These are phyloP conservation scores for Schizosaccharomyces versatilis DNA, from an alignment of 1,139 yeast species.

Conservation along the genomic window DNA sequence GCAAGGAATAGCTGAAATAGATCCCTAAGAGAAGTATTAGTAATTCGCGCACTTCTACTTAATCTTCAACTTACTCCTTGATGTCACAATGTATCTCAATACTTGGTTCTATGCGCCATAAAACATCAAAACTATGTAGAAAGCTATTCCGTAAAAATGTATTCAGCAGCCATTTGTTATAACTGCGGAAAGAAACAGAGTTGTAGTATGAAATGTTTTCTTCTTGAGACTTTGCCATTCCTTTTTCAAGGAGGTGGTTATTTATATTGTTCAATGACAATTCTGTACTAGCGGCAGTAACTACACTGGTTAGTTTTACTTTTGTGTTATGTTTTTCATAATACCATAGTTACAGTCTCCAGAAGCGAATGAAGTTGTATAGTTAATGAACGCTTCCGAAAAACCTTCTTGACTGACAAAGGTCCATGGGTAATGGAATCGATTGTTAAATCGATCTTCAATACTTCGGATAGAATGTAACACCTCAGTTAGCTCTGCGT, in stretches of 20 bases:
- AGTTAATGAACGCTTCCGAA: slow-evolving; percentile 31
- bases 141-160: not conserved
- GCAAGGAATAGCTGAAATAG: not conserved
- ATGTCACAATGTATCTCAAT: not conserved
- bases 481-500: slow-evolving; percentile 37
- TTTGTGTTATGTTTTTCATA: slow-evolving; percentile 28
- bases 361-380: slow-evolving; percentile 28
- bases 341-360: slow-evolving; percentile 24
- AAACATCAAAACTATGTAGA: not conserved
- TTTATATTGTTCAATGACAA: too few species aligned
- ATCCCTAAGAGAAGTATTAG: not conserved
- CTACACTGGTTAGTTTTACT: not conserved
- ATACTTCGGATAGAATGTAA: slow-evolving; percentile 36
- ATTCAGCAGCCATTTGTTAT: not conserved
- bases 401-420: slow-evolving; percentile 46
- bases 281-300: not conserved
- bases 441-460: slow-evolving; percentile 48
- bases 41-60: not conserved
- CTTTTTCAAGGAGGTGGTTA: not conserved
- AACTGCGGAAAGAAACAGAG: not conserved
- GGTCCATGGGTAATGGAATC: slow-evolving; percentile 58
- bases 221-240: not conserved
- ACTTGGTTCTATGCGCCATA: not conserved
- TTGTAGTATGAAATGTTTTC: not conserved
- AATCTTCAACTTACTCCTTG: not conserved